Evolutionary conservation across 352 stramenopile genomes (phyloP), one percentile per base, ranked within the genome.

Genomic region (Globisporangium ultimum): DNA sequence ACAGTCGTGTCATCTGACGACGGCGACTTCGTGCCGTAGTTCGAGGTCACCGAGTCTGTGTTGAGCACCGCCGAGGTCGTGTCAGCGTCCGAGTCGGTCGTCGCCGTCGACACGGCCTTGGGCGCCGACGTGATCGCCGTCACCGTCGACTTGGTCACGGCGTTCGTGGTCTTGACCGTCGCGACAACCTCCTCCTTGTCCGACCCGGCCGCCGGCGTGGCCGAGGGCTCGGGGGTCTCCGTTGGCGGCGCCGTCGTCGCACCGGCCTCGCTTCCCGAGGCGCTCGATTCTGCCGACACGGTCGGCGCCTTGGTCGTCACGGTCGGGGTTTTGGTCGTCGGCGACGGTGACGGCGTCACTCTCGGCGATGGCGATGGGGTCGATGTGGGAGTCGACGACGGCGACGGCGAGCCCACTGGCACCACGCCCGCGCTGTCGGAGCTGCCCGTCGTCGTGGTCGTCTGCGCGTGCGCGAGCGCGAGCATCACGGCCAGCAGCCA

Each of bases 21-120:
- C 3, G 79, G 70, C 21, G 73, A 42, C 42, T 61, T 64, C 13
- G 79, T 87, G 47, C 74, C 75, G 62, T 87, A 87, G 48, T 74
- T 58, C 8, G 77, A 73, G 52, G 78, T 76, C 28, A 64, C 70
- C 8, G 63, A 64, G 34, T 67, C 72, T 32, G 70, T 68, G 42
- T 79, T 63, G 48, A 76, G 55, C 42, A 74, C 72, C 1, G 70
- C 62, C 38, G 69, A 63, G 3, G 15, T 47, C 15, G 68, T 57
- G 17, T 56, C 70, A 5, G 61, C 70, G 24, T 51, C 53, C 13
- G 63, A 63, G 5, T 65, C 67, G 3, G 68, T 62, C 9, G 53
- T 34, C 0, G 53, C 62, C 2, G 28, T 36, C 28, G 28, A 36
- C 28, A 36, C 28, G 28, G 28, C 3, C 28, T 36, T 36, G 28